These are phyloP conservation scores for Leucosporidium scottii DNA, from an alignment of 768 basidiomycete genomes.

Conservation along the genomic window DNA sequence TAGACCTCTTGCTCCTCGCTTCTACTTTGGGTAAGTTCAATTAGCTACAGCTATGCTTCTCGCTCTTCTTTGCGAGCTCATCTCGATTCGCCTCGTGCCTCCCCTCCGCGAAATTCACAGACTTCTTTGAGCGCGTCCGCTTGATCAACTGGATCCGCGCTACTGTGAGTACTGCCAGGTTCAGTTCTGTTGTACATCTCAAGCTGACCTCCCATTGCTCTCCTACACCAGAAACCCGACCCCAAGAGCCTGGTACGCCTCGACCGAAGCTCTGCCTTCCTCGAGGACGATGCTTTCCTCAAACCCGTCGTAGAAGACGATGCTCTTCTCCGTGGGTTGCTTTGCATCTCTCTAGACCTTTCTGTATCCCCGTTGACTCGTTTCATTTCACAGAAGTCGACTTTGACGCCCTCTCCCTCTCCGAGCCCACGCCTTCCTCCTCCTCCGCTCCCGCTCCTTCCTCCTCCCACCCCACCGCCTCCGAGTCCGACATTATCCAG, in stretches of 20 bases:
- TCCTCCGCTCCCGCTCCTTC: neutral
- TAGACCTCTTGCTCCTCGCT: slow-evolving; percentile 56
- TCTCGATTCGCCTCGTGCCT: neutral
- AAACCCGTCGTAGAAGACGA: slow-evolving; percentile 78
- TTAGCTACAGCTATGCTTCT: neutral
- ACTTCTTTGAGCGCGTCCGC: slow-evolving; percentile 70
- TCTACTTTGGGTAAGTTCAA: slow-evolving; percentile 52
- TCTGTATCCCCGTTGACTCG: neutral
- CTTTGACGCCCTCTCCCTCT: slow-evolving; percentile 50
- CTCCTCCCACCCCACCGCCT: slow-evolving; percentile 37
- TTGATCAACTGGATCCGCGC: slow-evolving; percentile 81
- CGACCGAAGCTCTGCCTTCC: slow-evolving; percentile 50
- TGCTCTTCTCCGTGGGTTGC: slow-evolving; percentile 70
- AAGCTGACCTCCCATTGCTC: neutral
- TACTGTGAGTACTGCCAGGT: slow-evolving; percentile 48
- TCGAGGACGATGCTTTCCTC: slow-evolving; percentile 70
- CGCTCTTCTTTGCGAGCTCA: neutral
- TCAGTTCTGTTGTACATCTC: neutral
- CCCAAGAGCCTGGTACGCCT: slow-evolving; percentile 37
- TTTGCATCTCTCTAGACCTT: neutral
- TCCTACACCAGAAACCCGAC: slow-evolving; percentile 51
- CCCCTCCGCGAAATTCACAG: slow-evolving; percentile 37
- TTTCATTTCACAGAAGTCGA: slow-evolving; percentile 52
- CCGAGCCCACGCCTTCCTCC: slow-evolving; percentile 1
- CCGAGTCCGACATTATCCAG: slow-evolving; percentile 48